These are phyloP conservation scores for Colletotrichum costaricense DNA, from an alignment of 2,329 filamentous ascomycete genomes.

Conservation along the genomic window DNA sequence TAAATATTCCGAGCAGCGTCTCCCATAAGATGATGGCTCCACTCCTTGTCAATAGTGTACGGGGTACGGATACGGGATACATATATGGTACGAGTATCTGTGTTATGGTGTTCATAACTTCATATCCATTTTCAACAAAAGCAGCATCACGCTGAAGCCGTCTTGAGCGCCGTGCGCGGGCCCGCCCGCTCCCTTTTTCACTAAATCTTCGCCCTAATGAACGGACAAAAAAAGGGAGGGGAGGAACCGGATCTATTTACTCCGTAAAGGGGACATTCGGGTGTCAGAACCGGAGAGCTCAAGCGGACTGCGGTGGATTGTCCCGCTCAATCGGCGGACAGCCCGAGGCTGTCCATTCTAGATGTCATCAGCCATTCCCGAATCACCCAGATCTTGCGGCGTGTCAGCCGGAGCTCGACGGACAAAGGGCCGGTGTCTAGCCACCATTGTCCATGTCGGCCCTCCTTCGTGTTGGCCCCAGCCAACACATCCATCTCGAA, in stretches of 20 bases:
- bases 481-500: background rate
- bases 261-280: background rate
- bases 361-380: background rate
- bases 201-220: background rate
- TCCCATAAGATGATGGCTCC: background rate
- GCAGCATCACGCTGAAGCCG: conserved; percentile 4
- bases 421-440: background rate
- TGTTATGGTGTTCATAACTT: too few relatives aligned
- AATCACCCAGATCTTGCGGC: background rate
- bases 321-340: background rate
- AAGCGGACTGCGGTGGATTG: background rate
- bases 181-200: background rate
- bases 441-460: background rate
- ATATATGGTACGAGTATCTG: too few relatives aligned
- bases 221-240: background rate
- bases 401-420: background rate
- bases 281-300: background rate
- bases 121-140: too few relatives aligned
- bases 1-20: background rate
- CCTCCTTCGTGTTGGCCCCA: background rate
- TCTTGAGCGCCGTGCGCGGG: background rate
- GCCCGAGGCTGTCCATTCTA: background rate
- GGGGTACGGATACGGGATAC: too few relatives aligned
- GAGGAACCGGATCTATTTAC: background rate
- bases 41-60: too few relatives aligned